Evolutionary conservation across 495 filamentous ascomycete species (phyloP).

Genomic region (Hyaloscypha hepaticicola): DNA sequence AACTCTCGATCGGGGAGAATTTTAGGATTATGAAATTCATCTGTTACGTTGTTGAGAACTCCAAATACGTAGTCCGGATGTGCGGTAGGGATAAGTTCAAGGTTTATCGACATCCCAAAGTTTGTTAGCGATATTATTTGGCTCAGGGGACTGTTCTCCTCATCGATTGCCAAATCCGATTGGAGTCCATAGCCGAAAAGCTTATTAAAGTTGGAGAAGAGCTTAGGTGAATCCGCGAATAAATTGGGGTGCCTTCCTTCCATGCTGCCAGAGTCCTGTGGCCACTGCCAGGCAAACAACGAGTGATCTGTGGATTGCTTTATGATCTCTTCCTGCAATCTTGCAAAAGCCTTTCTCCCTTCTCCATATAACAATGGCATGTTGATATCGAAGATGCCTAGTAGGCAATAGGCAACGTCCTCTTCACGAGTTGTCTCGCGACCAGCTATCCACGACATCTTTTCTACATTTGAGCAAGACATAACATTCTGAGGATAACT

Average conservation of each 20-base stretch:
- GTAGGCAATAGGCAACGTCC: conserved; percentile 8
- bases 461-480: conserved; percentile 4
- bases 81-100: too few relatives aligned
- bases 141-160: too few relatives aligned
- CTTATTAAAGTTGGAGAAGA: conserved; percentile 1
- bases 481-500: background rate
- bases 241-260: background rate
- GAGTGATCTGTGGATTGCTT: conserved; percentile 1
- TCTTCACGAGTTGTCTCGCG: conserved; percentile 3
- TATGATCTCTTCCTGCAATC: conserved; percentile 5
- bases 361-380: conserved; percentile 11
- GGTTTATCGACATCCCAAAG: too few relatives aligned
- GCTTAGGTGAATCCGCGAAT: background rate
- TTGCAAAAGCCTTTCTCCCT: conserved; percentile 5
- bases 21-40: too few relatives aligned
- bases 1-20: too few relatives aligned
- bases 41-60: too few relatives aligned
- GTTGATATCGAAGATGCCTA: conserved; percentile 31
- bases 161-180: too few relatives aligned
- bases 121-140: too few relatives aligned
- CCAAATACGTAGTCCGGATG: too few relatives aligned
- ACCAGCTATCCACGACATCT: conserved; percentile 4
- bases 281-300: conserved; percentile 6
- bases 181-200: too few relatives aligned
- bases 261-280: background rate